Evolutionary conservation across 208 protist genomes (phyloP).

Genomic region (Leishmania aethiopica): DNA sequence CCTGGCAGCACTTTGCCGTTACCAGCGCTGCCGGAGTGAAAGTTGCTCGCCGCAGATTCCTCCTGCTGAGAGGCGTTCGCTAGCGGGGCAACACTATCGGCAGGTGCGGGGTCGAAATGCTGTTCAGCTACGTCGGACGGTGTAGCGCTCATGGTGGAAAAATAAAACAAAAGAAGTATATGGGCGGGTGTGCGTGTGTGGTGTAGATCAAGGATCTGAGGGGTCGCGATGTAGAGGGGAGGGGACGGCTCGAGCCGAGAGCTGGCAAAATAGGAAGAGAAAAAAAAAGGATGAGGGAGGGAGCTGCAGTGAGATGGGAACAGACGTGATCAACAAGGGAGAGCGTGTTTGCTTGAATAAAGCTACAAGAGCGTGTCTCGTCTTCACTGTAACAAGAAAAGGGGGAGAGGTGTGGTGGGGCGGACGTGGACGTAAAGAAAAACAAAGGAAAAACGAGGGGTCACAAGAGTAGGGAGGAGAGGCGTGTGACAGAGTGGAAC

Average conservation of each 20-base stretch:
- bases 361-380: background rate
- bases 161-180: background rate
- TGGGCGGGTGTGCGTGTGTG: background rate
- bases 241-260: background rate
- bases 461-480: background rate
- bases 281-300: background rate
- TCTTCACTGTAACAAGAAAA: conserved; percentile 1
- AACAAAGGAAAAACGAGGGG: conserved; percentile 1
- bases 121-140: background rate
- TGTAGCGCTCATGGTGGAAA: conserved; percentile 20
- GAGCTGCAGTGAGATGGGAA: background rate
- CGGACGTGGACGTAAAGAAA: conserved; percentile 13
- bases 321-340: background rate
- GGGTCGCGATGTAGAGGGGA: background rate
- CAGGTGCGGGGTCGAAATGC: conserved; percentile 20
- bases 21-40: background rate
- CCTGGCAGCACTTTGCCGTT: background rate
- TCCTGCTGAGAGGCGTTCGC: background rate
- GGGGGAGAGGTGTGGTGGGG: background rate
- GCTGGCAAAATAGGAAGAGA: background rate
- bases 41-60: background rate
- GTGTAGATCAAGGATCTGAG: background rate
- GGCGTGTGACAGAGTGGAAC: background rate
- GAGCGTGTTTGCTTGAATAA: background rate
- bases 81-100: background rate